These are phyloP conservation scores for Phytophthora rubi DNA, from an alignment of 352 stramenopile species.

Conservation along the genomic window DNA sequence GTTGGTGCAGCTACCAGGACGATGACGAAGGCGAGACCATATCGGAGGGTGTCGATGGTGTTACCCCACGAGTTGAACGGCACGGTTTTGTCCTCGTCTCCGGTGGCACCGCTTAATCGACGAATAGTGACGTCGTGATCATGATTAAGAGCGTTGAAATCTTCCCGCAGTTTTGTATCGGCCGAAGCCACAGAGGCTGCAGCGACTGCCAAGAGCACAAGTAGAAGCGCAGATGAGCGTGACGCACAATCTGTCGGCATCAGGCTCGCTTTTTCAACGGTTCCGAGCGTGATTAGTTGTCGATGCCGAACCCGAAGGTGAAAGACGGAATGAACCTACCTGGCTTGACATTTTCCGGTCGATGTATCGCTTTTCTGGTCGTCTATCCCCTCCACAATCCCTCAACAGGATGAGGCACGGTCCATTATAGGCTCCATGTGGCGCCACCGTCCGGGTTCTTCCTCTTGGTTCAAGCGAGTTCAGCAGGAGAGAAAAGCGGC, in stretches of 20 bases:
- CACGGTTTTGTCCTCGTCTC: conserved; percentile 31
- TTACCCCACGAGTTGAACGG: conserved; percentile 45
- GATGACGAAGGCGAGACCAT: conserved; percentile 60
- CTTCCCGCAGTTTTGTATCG: conserved; percentile 11
- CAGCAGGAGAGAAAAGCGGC: conserved; percentile 5
- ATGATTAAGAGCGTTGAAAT: not conserved
- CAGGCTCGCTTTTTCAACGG: not conserved
- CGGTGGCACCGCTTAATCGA: conserved; percentile 28
- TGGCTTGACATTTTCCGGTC: conserved; percentile 24
- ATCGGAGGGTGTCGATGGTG: conserved; percentile 49
- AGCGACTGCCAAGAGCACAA: not conserved
- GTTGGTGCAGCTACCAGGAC: conserved; percentile 51
- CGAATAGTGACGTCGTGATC: not conserved
- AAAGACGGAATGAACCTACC: conserved; percentile 22
- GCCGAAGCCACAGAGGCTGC: conserved; percentile 4
- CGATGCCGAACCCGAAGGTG: not conserved
- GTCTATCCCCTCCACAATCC: conserved; percentile 22
- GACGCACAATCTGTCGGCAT: conserved; percentile 3
- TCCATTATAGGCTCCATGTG: conserved; percentile 2
- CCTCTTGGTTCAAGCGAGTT: conserved; percentile 20
- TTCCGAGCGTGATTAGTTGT: not conserved
- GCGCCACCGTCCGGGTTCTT: not conserved
- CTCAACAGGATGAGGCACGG: conserved; percentile 16
- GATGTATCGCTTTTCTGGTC: conserved; percentile 22
- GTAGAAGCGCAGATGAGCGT: not conserved